A percentile compares a stretch with the other conserved stretches of the same genome.
Conservation (phyloP, 139 green algal genomes). For the Microglena sp. region DNA sequence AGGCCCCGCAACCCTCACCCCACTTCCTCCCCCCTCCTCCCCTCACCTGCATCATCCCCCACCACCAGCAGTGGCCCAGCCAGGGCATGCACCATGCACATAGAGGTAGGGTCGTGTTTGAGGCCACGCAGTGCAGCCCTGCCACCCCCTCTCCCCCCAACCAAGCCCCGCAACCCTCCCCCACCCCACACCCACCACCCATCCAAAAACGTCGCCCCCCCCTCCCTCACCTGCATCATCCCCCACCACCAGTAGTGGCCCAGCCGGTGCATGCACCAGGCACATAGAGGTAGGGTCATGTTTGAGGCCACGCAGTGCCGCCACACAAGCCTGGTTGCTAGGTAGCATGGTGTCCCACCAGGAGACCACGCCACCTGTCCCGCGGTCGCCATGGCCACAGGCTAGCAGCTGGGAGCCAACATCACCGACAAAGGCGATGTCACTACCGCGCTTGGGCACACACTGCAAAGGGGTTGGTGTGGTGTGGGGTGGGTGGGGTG, state of each 20-base stretch:
- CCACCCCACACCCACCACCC: too few species aligned
- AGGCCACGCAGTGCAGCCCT: too few species aligned
- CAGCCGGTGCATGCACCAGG: constrained; percentile 27
- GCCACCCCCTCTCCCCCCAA: too few species aligned
- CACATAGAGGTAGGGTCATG: constrained; percentile 12
- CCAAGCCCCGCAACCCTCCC: too few species aligned
- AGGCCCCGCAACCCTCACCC: too few species aligned
- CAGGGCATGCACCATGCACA: too few species aligned
- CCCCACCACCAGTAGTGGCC: constrained; percentile 48
- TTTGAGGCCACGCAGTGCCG: constrained; percentile 24
- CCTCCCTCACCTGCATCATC: constrained; percentile 47
- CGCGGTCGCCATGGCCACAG: constrained; percentile 32
- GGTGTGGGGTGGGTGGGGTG: too few species aligned
- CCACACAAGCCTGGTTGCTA: constrained; percentile 20
- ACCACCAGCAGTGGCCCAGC: background rate
- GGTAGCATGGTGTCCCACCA: constrained; percentile 59
- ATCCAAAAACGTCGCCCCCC: too few species aligned
- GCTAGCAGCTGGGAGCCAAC: constrained; percentile 55
- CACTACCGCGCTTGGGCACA: constrained; percentile 36
- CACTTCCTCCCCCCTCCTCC: too few species aligned
- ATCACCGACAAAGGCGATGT: constrained; percentile 51
- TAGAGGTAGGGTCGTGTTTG: constrained; percentile 8
- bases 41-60: background rate
- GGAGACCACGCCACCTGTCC: constrained; percentile 42
- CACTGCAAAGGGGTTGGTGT: too few species aligned